Evolutionary conservation across 495 filamentous ascomycete genomes (phyloP), one percentile per base, ranked within the genome.

Genomic region (Annulohypoxylon moriforme): DNA sequence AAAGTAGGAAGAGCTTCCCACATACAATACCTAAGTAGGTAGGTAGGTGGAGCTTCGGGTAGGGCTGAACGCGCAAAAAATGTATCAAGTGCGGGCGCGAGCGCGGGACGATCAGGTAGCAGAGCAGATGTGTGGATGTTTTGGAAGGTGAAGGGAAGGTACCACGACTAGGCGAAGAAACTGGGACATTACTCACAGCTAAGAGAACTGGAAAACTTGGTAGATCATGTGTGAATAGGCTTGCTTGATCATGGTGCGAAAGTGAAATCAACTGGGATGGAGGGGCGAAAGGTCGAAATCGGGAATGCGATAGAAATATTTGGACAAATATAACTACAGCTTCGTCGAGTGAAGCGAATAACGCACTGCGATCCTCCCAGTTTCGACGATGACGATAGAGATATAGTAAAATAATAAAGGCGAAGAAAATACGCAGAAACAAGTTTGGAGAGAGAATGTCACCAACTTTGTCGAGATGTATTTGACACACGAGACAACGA

Each of bases 161-260:
- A 16, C 16, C 29, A 13, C 16, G 25, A 9, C 4, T 18, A 27
- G 52, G 62, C 16, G 22, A 29, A 11, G 33, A 22, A 50, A n/a
- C 0, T 7, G n/a, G 5, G 9, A 22, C 3, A 25, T 47, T 50
- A 66, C 75, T 75, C 52, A 75, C 69, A 77, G 44, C 64, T 75
- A 77, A 60, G 64, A 71, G 36, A 73, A 66, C 25, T 67, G 60
- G 38, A 61, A 71, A 13, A 55, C 60, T 64, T 60, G 55, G 56
- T 66, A 68, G 68, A 55, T 38, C 49, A 50, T 20, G 56, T 40
- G 31, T 33, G 29, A 58, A 56, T 52, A 20, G 55, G 55, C 57
- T 61, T 72, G 69, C 69, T 77, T 65, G 72, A 64, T 75, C 75
- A 77, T 77, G 75, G 66, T 75, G 72, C 49, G 72, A 38, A 42